Evolutionary conservation across 306 rosid species (phyloP), one percentile per base, ranked within the genome.

Genomic region (Prunus davidiana): DNA sequence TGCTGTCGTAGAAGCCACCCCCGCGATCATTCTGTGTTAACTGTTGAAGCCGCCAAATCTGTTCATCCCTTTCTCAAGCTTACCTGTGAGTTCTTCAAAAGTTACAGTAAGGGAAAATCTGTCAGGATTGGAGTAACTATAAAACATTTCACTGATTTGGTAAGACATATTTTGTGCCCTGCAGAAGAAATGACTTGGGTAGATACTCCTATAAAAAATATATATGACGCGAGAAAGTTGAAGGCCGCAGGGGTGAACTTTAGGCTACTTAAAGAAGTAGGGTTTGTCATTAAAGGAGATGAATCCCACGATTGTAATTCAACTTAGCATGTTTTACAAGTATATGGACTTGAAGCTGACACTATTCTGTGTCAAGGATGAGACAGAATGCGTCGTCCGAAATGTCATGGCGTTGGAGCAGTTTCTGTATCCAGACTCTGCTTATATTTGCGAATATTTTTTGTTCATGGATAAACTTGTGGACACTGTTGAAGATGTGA

Each of bases 321-420:
- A 8, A 24, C 3, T 68, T 24, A 1, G 32, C 38, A 22, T 14
- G 43, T 7, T 38, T 13, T 8, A 27, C 12, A 47, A n/a, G 13
- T 5, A n/a, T n/a, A 70, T 28, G 63, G 47, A 70, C 46, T 30
- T 70, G 47, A 51, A 70, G 62, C 45, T 70, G 11, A 51, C 63
- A 70, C 27, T 3, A 18, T 28, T 69, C 9, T 18, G 28, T 38
- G 74, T 56, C 12, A 51, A 56, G 2, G 12, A 51, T n/a, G 63
- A 70, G 27, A 20, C 63, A 18, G 47, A 70, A 28, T 27, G 63
- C 62, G 2, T 84, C 13, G 58, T 84, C 0, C 45, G 92, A 54
- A 90, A 90, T 55, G 78, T 90, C 2, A 84, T 88, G 70, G 89
- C 95, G 2, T 61, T 89, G 18, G 92, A 88, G 77, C 90, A 82